phyloP scores from a whole-genome alignment of 2,329 filamentous ascomycete species.

The Fusarium nygamai region DNA sequence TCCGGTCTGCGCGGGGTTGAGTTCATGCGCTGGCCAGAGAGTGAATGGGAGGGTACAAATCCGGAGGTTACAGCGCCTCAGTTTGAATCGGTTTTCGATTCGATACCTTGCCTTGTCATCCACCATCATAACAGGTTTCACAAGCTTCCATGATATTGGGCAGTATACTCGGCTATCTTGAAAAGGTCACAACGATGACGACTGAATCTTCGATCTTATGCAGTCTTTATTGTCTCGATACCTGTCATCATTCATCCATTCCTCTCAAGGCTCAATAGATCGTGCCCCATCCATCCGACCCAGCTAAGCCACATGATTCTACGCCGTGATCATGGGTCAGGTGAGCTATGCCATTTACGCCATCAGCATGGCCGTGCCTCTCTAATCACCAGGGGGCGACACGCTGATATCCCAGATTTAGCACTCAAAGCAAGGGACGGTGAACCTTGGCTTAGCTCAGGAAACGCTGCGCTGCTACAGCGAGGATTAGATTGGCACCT shows the following conservation, averaged over 20 bases:
- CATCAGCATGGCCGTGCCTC: slow-evolving; percentile 35
- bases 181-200: slow-evolving; percentile 11
- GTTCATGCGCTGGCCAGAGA: slow-evolving; percentile 19
- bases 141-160: background rate
- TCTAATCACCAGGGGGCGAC: slow-evolving; percentile 29
- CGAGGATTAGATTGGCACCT: slow-evolving; percentile 1
- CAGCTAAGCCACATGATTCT: slow-evolving; percentile 43
- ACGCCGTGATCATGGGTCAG: slow-evolving; percentile 43
- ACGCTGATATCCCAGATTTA: slow-evolving; percentile 30
- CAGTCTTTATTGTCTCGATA: background rate
- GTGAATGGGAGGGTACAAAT: slow-evolving; percentile 20
- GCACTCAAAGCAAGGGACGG: slow-evolving; percentile 31
- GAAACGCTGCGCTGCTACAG: slow-evolving; percentile 7
- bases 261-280: slow-evolving; percentile 2
- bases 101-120: slow-evolving; percentile 10
- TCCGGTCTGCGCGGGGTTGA: slow-evolving; percentile 18
- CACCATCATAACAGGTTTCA: slow-evolving; percentile 19
- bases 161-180: slow-evolving; percentile 4
- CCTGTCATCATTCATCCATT: slow-evolving; percentile 17
- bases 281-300: slow-evolving; percentile 23
- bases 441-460: slow-evolving; percentile 24
- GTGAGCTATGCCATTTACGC: slow-evolving; percentile 45
- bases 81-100: background rate
- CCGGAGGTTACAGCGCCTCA: slow-evolving; percentile 8
- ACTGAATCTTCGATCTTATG: slow-evolving; percentile 15